phyloP scores from a whole-genome alignment of 2,329 filamentous ascomycete genomes.

The Verticillium tricorpus region DNA sequence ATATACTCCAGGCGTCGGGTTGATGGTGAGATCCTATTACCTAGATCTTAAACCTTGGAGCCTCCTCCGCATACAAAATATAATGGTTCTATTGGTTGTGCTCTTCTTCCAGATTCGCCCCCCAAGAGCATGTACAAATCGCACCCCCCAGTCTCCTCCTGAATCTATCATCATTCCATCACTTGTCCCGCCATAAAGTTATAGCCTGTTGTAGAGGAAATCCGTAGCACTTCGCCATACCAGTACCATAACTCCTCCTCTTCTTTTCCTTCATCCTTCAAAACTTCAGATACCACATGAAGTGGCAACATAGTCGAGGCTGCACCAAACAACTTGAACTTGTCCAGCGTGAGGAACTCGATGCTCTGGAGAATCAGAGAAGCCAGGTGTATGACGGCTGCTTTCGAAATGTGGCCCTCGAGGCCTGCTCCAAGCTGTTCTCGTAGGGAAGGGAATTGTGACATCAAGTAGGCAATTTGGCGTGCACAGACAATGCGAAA shows the following conservation, averaged over 20 bases:
- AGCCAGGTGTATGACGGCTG: constrained; percentile 9
- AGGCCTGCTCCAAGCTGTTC: constrained; percentile 12
- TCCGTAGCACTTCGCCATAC: neutral
- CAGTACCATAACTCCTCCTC: neutral
- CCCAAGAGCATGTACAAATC: no score
- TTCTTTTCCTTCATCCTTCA: neutral
- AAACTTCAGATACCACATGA: neutral
- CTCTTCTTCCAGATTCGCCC: no score
- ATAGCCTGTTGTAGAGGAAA: neutral
- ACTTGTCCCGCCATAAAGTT: neutral
- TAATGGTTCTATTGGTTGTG: no score
- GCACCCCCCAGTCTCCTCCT: neutral
- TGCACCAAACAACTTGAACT: neutral
- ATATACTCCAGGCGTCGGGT: no score
- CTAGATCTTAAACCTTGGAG: neutral
- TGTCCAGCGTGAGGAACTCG: neutral
- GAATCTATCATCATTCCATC: neutral
- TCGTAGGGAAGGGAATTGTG: neutral
- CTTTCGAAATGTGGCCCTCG: constrained; percentile 14
- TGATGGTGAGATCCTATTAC: no score
- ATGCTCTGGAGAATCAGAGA: neutral
- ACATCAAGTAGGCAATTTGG: constrained; percentile 18
- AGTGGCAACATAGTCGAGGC: neutral
- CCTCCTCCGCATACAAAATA: no score
- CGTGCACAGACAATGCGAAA: constrained; percentile 29